These are phyloP conservation scores for Saccharomycopsis sp. DNA, from an alignment of 805 yeast species.

Conservation along the genomic window DNA sequence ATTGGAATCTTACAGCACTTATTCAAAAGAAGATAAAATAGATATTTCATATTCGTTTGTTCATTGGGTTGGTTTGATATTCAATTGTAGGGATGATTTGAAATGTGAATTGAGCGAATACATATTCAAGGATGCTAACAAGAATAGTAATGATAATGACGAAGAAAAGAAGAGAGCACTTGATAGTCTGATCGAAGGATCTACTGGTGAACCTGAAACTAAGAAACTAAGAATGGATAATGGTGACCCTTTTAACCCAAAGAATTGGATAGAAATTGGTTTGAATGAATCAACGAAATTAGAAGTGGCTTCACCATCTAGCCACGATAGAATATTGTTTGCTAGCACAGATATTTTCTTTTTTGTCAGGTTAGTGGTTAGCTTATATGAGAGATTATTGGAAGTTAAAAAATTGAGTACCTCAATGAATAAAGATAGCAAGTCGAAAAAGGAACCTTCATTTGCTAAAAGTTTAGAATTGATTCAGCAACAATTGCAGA, in stretches of 20 bases:
- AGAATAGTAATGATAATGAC: neutral
- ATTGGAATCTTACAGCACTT: constrained; percentile 29
- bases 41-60: constrained; percentile 8
- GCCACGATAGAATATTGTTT: constrained; percentile 54
- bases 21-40: constrained; percentile 4
- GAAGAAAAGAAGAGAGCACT: constrained; percentile 20
- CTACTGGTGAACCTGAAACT: constrained; percentile 25
- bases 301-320: constrained; percentile 22
- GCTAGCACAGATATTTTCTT: constrained; percentile 85
- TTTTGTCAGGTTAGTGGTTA: constrained; percentile 79
- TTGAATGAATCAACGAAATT: constrained; percentile 20
- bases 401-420: constrained; percentile 71
- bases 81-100: too few relatives aligned
- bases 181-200: neutral
- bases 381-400: constrained; percentile 68
- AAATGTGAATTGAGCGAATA: too few relatives aligned
- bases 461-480: constrained; percentile 86
- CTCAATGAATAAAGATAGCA: constrained; percentile 56
- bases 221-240: constrained; percentile 22
- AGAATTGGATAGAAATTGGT: constrained; percentile 23
- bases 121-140: too few relatives aligned
- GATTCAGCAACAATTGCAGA: constrained; percentile 71
- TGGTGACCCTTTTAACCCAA: too few relatives aligned
- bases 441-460: constrained; percentile 51
- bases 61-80: constrained; percentile 6